phyloP scores from a whole-genome alignment of 1,284 basidiomycete species.

The Leccinum angustisporum region DNA sequence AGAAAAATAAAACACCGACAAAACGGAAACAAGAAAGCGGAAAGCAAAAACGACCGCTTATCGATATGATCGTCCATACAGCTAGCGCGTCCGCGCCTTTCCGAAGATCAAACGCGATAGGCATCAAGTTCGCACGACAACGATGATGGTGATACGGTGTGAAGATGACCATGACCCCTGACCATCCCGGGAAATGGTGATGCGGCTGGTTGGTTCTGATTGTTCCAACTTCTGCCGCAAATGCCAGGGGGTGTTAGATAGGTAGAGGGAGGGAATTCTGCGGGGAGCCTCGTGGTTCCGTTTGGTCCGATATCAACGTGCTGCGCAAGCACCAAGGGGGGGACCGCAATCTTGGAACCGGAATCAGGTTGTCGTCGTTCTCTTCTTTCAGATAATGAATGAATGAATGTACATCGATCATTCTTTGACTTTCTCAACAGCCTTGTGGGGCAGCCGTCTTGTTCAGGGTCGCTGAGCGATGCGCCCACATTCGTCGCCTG shows the following conservation, averaged over 20 bases:
- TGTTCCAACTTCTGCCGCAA: not conserved
- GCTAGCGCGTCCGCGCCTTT: not conserved
- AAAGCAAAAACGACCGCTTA: constrained; percentile 12
- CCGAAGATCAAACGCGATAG: constrained; percentile 29
- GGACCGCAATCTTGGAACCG: constrained; percentile 4
- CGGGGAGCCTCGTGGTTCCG: constrained; percentile 22
- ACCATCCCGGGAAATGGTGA: not conserved
- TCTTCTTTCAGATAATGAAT: not conserved
- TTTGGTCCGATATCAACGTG: constrained; percentile 6
- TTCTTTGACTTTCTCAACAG: no score
- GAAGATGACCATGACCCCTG: not conserved
- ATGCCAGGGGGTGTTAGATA: not conserved
- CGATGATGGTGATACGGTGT: not conserved
- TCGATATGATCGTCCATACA: constrained; percentile 12
- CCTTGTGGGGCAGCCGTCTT: not conserved
- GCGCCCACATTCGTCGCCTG: not conserved
- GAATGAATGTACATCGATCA: no score
- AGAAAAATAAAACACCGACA: not conserved
- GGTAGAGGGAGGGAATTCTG: constrained; percentile 1
- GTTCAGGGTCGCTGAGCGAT: not conserved
- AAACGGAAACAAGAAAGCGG: not conserved
- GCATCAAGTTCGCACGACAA: constrained; percentile 15
- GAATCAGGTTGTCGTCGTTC: not conserved
- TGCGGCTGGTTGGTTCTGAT: not conserved
- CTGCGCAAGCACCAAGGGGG: constrained; percentile 1